phyloP scores from a whole-genome alignment of 176 grass and related monocot genomes.

The Otatea glauca region DNA sequence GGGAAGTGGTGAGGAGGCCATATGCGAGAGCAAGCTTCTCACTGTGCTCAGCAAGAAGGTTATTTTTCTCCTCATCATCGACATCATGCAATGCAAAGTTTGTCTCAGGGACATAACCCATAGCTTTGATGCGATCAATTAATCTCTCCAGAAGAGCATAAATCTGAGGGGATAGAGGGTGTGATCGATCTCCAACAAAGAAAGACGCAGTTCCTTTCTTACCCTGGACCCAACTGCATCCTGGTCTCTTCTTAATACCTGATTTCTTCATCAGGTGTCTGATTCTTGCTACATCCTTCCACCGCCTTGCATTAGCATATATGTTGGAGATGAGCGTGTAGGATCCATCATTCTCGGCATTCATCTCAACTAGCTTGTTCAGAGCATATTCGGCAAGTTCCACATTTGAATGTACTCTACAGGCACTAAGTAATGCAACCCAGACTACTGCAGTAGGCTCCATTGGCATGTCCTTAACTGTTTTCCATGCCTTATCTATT shows the following conservation, averaged over 20 bases:
- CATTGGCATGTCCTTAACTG: conserved; percentile 73
- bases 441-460: conserved; percentile 76
- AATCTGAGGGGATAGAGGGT: conserved; percentile 70
- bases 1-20: conserved; percentile 70
- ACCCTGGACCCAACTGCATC: conserved; percentile 86
- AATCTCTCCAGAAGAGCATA: conserved; percentile 67
- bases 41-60: conserved; percentile 73
- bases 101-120: conserved; percentile 81
- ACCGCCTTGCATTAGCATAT: conserved; percentile 76
- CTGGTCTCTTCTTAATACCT: conserved; percentile 84
- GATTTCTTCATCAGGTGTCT: conserved; percentile 66
- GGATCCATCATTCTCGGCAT: conserved; percentile 78
- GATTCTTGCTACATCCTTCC: conserved; percentile 84
- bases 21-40: conserved; percentile 89
- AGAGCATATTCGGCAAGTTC: conserved; percentile 86
- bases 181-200: conserved; percentile 82
- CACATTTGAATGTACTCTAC: conserved; percentile 80
- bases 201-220: conserved; percentile 78
- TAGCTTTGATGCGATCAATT: conserved; percentile 71
- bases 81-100: conserved; percentile 87
- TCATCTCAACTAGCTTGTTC: conserved; percentile 59
- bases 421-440: conserved; percentile 79
- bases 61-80: conserved; percentile 85
- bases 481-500: conserved; percentile 79
- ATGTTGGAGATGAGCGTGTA: conserved; percentile 90